Evolutionary conservation across 148 eudicot species (phyloP).

Genomic region (Vaccinium vitisidaea): DNA sequence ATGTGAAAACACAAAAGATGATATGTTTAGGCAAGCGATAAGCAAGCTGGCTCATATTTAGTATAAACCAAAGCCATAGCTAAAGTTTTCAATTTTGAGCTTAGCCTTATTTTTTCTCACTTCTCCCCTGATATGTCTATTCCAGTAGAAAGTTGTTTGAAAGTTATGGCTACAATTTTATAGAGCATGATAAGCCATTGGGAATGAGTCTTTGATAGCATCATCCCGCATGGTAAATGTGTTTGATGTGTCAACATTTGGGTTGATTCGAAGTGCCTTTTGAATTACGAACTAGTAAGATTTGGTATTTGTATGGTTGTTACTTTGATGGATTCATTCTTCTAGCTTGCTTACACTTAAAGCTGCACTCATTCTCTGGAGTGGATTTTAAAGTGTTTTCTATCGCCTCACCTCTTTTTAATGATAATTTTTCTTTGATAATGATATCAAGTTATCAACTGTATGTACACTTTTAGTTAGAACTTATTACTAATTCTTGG

Average conservation of each 20-base stretch:
- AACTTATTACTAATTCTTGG: not conserved
- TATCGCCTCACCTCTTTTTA: not conserved
- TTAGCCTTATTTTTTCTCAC: not conserved
- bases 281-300: not conserved
- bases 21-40: not conserved
- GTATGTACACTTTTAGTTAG: not conserved
- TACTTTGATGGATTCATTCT: not conserved
- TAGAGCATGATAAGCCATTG: not conserved
- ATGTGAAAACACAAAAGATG: not conserved
- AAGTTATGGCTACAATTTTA: not conserved
- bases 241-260: not conserved
- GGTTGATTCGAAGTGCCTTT: not conserved
- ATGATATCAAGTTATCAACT: not conserved
- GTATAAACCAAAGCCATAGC: no score
- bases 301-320: not conserved
- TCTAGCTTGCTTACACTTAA: not conserved
- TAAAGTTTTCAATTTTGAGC: constrained; percentile 2
- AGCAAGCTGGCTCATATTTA: not conserved
- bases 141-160: not conserved
- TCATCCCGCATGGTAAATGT: not conserved
- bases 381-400: not conserved
- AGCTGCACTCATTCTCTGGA: not conserved
- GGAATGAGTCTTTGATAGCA: not conserved
- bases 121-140: not conserved
- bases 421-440: not conserved